These are phyloP conservation scores for Aspergillus campestris DNA, from an alignment of 495 filamentous ascomycete genomes.

Conservation along the genomic window DNA sequence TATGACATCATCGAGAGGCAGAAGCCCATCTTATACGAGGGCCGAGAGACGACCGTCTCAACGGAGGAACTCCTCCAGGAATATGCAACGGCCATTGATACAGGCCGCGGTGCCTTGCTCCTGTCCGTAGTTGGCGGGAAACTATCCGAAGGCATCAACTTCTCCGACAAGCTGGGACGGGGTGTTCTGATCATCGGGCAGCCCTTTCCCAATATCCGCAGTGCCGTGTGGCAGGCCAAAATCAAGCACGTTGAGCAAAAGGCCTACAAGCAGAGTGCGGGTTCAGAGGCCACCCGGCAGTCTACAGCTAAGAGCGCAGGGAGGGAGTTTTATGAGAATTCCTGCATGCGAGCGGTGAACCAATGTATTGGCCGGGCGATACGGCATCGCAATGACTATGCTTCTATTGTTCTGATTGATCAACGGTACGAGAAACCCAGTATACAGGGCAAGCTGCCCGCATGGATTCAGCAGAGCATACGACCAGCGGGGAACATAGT, in stretches of 20 bases:
- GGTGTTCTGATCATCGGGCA: constrained; percentile 84
- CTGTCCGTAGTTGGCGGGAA: constrained; percentile 95
- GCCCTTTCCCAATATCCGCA: constrained; percentile 86
- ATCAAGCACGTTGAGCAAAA: constrained; percentile 76
- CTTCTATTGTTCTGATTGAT: constrained; percentile 80
- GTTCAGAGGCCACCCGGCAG: constrained; percentile 26
- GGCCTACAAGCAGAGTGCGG: constrained; percentile 36
- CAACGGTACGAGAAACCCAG: constrained; percentile 58
- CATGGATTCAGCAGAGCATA: constrained; percentile 64
- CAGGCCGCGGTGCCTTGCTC: constrained; percentile 64
- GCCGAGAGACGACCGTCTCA: constrained; percentile 37
- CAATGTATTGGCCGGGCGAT: constrained; percentile 93
- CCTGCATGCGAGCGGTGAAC: constrained; percentile 94
- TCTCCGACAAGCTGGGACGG: constrained; percentile 83
- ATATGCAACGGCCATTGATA: constrained; percentile 63
- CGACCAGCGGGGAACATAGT: constrained; percentile 22
- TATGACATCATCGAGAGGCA: constrained; percentile 39
- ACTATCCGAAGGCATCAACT: constrained; percentile 96
- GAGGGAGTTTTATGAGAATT: constrained; percentile 86
- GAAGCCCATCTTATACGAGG: constrained; percentile 62
- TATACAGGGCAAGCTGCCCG: constrained; percentile 72
- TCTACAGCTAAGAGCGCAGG: constrained; percentile 52
- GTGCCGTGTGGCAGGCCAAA: constrained; percentile 86
- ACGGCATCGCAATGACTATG: constrained; percentile 79
- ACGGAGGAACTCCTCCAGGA: constrained; percentile 60